Conservation (phyloP, 1,284 basidiomycete species). For the Cryptococcus sp. region DNA sequence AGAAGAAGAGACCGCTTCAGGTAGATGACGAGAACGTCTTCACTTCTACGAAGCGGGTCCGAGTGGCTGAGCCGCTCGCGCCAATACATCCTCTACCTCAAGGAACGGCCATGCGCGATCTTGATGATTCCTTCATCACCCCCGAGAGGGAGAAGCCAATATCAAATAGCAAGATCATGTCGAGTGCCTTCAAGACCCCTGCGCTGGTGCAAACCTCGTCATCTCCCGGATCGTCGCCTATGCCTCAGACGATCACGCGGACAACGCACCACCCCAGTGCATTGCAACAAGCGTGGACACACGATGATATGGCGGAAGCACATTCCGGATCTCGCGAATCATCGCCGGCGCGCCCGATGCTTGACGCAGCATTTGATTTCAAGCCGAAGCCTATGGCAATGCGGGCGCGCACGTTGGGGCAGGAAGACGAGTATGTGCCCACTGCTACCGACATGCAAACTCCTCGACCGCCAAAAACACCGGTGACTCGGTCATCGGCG, state of each 20-base stretch:
- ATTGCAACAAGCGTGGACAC: slow-evolving; percentile 48
- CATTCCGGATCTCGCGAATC: slow-evolving; percentile 15
- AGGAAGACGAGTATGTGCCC: slow-evolving; percentile 26
- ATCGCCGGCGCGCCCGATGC: slow-evolving; percentile 30
- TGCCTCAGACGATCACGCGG: slow-evolving; percentile 48
- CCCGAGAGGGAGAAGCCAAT: slow-evolving; percentile 40
- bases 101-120: slow-evolving; percentile 21
- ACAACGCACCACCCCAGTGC: slow-evolving; percentile 44
- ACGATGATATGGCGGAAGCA: slow-evolving; percentile 39
- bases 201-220: slow-evolving; percentile 49
- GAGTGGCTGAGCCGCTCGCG: slow-evolving; percentile 39
- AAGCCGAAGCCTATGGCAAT: slow-evolving; percentile 30
- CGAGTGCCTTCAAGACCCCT: slow-evolving; percentile 46
- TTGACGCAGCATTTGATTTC: slow-evolving; percentile 48
- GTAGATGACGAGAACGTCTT: slow-evolving; percentile 48
- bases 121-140: slow-evolving; percentile 46
- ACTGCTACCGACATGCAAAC: neutral
- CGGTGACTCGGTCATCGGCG: slow-evolving; percentile 46
- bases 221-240: slow-evolving; percentile 52
- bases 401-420: slow-evolving; percentile 5
- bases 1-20: slow-evolving; percentile 19
- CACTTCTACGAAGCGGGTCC: slow-evolving; percentile 35
- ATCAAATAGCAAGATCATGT: slow-evolving; percentile 17
- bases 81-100: slow-evolving; percentile 34
- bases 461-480: slow-evolving; percentile 41